Conservation (phyloP, 2,329 filamentous ascomycete species). For the Trichoderma aggressivum region DNA sequence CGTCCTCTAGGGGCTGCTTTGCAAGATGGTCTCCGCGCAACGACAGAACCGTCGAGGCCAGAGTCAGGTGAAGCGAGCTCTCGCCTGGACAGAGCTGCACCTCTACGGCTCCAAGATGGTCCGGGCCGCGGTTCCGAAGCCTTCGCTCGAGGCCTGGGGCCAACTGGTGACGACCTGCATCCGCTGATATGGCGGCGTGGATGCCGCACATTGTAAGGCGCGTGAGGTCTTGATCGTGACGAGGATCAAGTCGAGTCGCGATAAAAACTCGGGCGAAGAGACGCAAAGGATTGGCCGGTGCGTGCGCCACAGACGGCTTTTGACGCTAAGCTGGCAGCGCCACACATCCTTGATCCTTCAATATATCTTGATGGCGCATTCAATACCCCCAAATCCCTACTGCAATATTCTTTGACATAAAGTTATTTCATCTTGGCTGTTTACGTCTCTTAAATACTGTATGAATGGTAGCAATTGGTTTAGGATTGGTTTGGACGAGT, state of each 20-base stretch:
- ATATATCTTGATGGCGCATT: not conserved
- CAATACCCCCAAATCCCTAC: not conserved
- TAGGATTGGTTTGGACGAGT: not conserved
- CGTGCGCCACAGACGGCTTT: constrained; percentile 1
- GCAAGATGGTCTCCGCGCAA: constrained; percentile 73
- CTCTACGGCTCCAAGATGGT: constrained; percentile 49
- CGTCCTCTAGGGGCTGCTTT: constrained; percentile 67
- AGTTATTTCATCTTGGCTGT: not conserved
- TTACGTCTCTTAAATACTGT: not conserved
- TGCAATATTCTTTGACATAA: not conserved
- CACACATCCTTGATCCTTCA: not conserved
- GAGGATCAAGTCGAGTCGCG: not conserved
- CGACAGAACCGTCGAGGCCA: constrained; percentile 84
- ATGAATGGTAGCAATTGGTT: not conserved
- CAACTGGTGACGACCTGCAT: constrained; percentile 27
- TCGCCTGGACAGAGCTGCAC: constrained; percentile 25
- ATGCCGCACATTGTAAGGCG: constrained; percentile 57
- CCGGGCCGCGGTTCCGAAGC: constrained; percentile 57
- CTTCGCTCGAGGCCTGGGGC: constrained; percentile 39
- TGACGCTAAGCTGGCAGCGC: not conserved
- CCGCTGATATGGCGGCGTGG: constrained; percentile 46
- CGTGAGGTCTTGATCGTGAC: not conserved
- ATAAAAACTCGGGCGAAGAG: not conserved
- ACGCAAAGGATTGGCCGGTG: not conserved
- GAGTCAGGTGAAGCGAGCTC: constrained; percentile 48